Evolutionary conservation across 2,329 filamentous ascomycete species (phyloP), one percentile per base, ranked within the genome.

Genomic region (Colletotrichum filicis): DNA sequence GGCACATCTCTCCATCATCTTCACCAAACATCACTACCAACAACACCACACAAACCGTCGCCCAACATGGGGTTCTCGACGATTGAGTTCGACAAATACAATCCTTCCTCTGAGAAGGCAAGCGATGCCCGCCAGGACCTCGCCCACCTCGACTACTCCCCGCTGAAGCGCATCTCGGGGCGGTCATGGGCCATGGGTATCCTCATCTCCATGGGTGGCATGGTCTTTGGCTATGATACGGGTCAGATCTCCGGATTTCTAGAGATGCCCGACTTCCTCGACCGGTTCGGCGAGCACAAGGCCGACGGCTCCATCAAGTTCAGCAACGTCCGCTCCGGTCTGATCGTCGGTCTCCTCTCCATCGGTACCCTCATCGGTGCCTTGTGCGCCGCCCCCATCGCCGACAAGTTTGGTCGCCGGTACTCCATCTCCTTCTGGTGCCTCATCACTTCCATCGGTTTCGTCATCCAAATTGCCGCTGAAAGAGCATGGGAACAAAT

Each of bases 381-480:
- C 7, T 81, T 93, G 0, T 76, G 85, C 30, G 87, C 87, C n/a
- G 91, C 91, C 0, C 90, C 89, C 3, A 82, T 94, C 14, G 89
- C 91, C n/a, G 92, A 94, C 77, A 85, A 82, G 19, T 85, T 93
- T 64, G 92, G 92, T 24, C 89, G 92, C 61, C 88, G 89, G 57
- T 83, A 87, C 58, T 90, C 90, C 42, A 93, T 94, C 71, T 88
- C 89, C 1, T 82, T 88, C 67, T 92, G 90, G 82, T 88, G 87
- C 70, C 80, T 91, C 68, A 84, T 93, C 63, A 90, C 90, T 76
- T 89, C 88, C 49, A 78, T 93, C 26, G 92, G 92, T 26, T 92
- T 93, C 75, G 84, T 93, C n/a, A 87, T 94, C 22, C 90, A 93
- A 76, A 90, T 93, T 70, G 85, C 91, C 0, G 85, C 91, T 0